These are phyloP conservation scores for Cylindrotheca closterium DNA, from an alignment of 108 stramenopile species.

Conservation along the genomic window DNA sequence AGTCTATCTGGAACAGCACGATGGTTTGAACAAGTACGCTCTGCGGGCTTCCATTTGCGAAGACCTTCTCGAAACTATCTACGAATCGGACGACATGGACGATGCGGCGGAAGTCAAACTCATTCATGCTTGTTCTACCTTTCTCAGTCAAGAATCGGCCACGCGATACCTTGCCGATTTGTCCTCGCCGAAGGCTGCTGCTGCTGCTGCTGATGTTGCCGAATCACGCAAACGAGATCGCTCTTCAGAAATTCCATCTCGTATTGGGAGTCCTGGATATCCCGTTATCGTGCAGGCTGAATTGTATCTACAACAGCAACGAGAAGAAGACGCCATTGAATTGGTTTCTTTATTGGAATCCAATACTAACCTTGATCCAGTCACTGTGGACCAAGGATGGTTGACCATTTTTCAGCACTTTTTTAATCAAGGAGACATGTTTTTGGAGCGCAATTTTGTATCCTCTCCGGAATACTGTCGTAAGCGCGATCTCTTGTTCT, in stretches of 20 bases:
- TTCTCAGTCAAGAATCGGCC: slow-evolving; percentile 17
- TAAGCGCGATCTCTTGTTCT: slow-evolving; percentile 27
- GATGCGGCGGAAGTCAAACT: background rate
- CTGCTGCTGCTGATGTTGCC: background rate
- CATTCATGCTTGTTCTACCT: slow-evolving; percentile 19
- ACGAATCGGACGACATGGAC: background rate
- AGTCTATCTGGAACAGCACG: slow-evolving; percentile 6
- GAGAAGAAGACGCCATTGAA: slow-evolving; percentile 9
- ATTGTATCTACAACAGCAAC: slow-evolving; percentile 9
- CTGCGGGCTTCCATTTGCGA: slow-evolving; percentile 27
- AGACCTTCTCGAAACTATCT: slow-evolving; percentile 12
- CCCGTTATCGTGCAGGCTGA: slow-evolving; percentile 21
- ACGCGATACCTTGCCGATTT: slow-evolving; percentile 5
- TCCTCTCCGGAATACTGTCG: slow-evolving; percentile 6
- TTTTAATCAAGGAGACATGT: slow-evolving; percentile 10
- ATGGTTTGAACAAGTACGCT: slow-evolving; percentile 10
- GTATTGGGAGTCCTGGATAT: slow-evolving; percentile 6
- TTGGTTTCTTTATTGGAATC: slow-evolving; percentile 20
- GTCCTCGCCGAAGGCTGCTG: background rate
- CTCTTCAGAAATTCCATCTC: slow-evolving; percentile 1
- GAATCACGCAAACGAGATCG: background rate
- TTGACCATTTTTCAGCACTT: slow-evolving; percentile 19
- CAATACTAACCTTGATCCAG: slow-evolving; percentile 8
- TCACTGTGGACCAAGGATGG: slow-evolving; percentile 19
- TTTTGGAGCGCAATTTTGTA: slow-evolving; percentile 22